A percentile compares a stretch with the other conserved stretches of the same genome.
Evolutionary conservation across 2,329 filamentous ascomycete species (phyloP).

Genomic region (Aspergillus sp.): DNA sequence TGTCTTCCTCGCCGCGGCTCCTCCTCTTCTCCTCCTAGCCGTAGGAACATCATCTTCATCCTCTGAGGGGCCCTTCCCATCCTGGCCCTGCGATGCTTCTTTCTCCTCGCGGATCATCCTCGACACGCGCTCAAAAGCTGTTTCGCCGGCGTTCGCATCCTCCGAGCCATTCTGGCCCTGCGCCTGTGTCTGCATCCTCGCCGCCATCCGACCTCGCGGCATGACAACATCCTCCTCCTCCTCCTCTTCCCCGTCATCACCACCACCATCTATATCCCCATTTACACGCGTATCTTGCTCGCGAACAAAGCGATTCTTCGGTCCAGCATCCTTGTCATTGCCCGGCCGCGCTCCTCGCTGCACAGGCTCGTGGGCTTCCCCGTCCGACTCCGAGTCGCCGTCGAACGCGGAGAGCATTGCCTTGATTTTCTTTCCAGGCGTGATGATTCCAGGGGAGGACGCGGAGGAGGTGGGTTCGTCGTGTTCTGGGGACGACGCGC

Average conservation of each 20-base stretch:
- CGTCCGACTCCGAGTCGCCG: conserved; percentile 32
- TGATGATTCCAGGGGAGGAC: conserved; percentile 28
- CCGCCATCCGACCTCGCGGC: conserved; percentile 56
- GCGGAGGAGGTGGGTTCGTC: conserved; percentile 6
- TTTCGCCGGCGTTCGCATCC: conserved; percentile 14
- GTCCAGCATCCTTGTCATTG: background rate
- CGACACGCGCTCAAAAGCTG: conserved; percentile 34
- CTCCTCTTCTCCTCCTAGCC: conserved; percentile 19
- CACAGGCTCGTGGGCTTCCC: conserved; percentile 10
- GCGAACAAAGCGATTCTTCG: too few relatives aligned
- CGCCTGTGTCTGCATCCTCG: conserved; percentile 47
- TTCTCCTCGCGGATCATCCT: conserved; percentile 14
- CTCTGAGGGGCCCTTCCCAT: conserved; percentile 9
- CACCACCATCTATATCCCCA: background rate
- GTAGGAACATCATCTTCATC: conserved; percentile 25
- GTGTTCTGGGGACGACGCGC: background rate
- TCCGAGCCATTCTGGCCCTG: conserved; percentile 2
- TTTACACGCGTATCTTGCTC: background rate
- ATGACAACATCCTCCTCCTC: conserved; percentile 43
- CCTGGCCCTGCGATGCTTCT: background rate
- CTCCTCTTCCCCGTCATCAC: conserved; percentile 20
- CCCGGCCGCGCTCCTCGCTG: background rate
- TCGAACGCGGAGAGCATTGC: conserved; percentile 42
- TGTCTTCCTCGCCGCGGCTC: conserved; percentile 20
- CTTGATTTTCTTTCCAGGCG: conserved; percentile 40